A percentile compares a stretch with the other conserved stretches of the same genome.
These are phyloP conservation scores for Purpureocillium lavendulum DNA, from an alignment of 2,329 filamentous ascomycete genomes.

Conservation along the genomic window DNA sequence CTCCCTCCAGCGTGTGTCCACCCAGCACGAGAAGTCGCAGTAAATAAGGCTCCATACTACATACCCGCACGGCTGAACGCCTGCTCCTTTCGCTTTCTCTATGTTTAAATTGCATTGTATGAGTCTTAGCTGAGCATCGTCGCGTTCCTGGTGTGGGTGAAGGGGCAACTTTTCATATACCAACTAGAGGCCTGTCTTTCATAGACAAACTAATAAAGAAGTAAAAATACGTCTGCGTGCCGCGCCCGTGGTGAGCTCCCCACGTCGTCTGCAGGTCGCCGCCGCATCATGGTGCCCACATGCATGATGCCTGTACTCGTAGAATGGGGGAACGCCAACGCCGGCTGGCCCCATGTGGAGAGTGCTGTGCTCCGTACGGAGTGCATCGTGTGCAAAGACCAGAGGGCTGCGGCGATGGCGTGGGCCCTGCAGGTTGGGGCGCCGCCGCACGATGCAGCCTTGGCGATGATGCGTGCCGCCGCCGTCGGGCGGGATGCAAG, in stretches of 20 bases:
- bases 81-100: slow-evolving; percentile 28
- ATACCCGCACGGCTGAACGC: slow-evolving; percentile 28
- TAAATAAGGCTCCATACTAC: slow-evolving; percentile 37
- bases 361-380: background rate
- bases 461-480: background rate
- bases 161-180: slow-evolving; percentile 27
- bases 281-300: too few species aligned
- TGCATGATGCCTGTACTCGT: too few species aligned
- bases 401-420: background rate
- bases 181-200: slow-evolving; percentile 22
- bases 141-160: slow-evolving; percentile 23
- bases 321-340: too few species aligned
- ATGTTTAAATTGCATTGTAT: slow-evolving; percentile 31
- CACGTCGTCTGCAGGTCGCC: background rate
- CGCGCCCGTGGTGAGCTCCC: background rate
- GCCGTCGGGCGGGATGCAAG: background rate
- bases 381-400: too few species aligned
- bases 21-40: slow-evolving; percentile 82
- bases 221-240: slow-evolving; percentile 19
- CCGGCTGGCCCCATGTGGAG: too few species aligned
- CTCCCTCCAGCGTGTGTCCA: slow-evolving; percentile 81
- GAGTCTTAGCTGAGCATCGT: slow-evolving; percentile 25
- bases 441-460: background rate
- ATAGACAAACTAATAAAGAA: slow-evolving; percentile 37
- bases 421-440: background rate